Conservation (phyloP, 1,139 yeast genomes). For the Candida sojae region DNA sequence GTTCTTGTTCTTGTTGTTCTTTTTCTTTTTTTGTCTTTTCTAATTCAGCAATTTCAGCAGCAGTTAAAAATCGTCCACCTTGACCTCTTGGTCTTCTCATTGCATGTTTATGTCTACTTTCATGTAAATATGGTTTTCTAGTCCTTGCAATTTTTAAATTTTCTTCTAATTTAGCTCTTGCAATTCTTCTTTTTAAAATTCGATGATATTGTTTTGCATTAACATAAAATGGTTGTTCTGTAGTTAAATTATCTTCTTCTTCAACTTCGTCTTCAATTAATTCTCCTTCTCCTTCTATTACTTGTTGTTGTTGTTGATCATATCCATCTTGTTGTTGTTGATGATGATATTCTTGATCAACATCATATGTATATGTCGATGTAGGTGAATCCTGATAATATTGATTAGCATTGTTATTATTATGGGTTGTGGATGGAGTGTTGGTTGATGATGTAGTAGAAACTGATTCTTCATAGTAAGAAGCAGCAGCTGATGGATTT, state of each 20-base stretch:
- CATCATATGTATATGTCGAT: conserved; percentile 4
- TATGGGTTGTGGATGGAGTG: neutral
- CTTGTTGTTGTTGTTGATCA: conserved; percentile 11
- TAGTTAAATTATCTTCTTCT: conserved; percentile 11
- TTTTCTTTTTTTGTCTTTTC: conserved; percentile 58
- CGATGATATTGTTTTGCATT: conserved; percentile 98
- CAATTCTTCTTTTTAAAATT: conserved; percentile 86
- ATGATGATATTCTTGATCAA: conserved; percentile 1
- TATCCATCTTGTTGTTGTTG: conserved; percentile 7
- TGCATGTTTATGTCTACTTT: conserved; percentile 97
- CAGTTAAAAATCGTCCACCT: conserved; percentile 95
- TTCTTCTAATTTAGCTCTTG: conserved; percentile 92
- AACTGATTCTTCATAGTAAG: conserved; percentile 26
- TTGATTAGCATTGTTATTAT: neutral
- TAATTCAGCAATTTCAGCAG: conserved; percentile 92
- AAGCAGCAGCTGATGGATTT: neutral
- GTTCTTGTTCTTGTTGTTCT: conserved; percentile 35
- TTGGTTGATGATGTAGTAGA: conserved; percentile 18
- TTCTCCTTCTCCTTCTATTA: neutral
- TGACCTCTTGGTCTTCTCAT: conserved; percentile 99
- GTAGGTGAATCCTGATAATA: conserved; percentile 33
- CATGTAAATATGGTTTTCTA: conserved; percentile 92
- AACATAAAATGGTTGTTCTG: conserved; percentile 93
- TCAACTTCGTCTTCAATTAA: neutral
- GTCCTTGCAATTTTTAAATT: conserved; percentile 84